phyloP scores from a whole-genome alignment of 306 rosid species.

The Prunus salicina region DNA sequence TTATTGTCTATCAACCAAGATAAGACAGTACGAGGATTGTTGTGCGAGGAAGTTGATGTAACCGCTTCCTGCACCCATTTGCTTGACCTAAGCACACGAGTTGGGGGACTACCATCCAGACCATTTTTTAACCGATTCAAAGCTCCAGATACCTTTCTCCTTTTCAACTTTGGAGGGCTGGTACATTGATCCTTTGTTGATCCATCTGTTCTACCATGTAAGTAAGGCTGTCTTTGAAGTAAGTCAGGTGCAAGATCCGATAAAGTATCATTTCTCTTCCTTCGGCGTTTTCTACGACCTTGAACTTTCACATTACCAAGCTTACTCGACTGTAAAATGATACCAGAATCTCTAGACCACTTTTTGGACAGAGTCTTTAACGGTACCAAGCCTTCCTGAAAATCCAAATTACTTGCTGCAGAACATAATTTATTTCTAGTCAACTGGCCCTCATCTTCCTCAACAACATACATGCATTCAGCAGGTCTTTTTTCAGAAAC shows the following conservation, averaged over 20 bases:
- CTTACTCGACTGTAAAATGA: neutral
- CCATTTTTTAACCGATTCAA: constrained; percentile 16
- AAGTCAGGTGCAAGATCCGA: constrained; percentile 28
- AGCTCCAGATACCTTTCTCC: constrained; percentile 14
- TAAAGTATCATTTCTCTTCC: constrained; percentile 13
- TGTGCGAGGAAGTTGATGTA: constrained; percentile 38
- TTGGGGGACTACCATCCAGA: constrained; percentile 8
- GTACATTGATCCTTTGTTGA: constrained; percentile 28
- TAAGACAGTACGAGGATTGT: constrained; percentile 54
- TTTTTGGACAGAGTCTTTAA: constrained; percentile 1
- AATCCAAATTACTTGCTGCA: neutral
- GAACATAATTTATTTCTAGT: constrained; percentile 15
- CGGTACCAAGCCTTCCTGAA: constrained; percentile 19
- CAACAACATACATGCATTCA: constrained; percentile 14
- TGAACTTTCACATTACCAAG: constrained; percentile 9
- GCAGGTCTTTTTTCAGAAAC: constrained; percentile 15
- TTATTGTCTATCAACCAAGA: constrained; percentile 85
- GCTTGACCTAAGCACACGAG: constrained; percentile 43
- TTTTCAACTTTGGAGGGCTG: constrained; percentile 24
- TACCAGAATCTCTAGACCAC: constrained; percentile 13
- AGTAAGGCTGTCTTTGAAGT: constrained; percentile 31
- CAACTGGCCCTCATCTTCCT: constrained; percentile 28
- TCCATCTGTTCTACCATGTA: constrained; percentile 11
- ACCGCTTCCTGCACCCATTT: constrained; percentile 56
- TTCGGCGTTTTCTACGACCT: constrained; percentile 12